Evolutionary conservation across 345 rosid genomes (phyloP).

Genomic region (Excoecaria cochinchinensis): DNA sequence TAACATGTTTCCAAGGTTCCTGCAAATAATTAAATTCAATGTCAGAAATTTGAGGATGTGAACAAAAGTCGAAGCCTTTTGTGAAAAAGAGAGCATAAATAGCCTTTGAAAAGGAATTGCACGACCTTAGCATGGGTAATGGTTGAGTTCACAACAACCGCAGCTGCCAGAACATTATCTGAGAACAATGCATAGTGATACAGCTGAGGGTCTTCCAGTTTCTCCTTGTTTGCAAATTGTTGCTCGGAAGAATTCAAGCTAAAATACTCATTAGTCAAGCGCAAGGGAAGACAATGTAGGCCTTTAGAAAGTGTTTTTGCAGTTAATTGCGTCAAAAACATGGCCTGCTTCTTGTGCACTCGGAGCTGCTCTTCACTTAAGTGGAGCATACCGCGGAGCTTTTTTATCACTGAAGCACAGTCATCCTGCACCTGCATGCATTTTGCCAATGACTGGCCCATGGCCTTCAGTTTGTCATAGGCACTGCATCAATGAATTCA

Average conservation of each 20-base stretch:
- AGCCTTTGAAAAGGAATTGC: not conserved
- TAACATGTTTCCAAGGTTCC: slow-evolving; percentile 83
- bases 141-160: slow-evolving; percentile 91
- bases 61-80: slow-evolving; percentile 5
- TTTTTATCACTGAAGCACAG: slow-evolving; percentile 74
- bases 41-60: slow-evolving; percentile 18
- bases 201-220: slow-evolving; percentile 62
- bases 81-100: slow-evolving; percentile 6
- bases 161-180: slow-evolving; percentile 83
- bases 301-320: slow-evolving; percentile 97
- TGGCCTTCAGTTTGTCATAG: slow-evolving; percentile 61
- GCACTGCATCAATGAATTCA: slow-evolving; percentile 45
- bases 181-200: slow-evolving; percentile 93
- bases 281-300: slow-evolving; percentile 94
- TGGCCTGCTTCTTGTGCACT: slow-evolving; percentile 85
- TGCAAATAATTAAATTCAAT: slow-evolving; percentile 38
- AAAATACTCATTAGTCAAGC: slow-evolving; percentile 78
- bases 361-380: slow-evolving; percentile 93
- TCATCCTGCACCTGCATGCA: slow-evolving; percentile 88
- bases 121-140: slow-evolving; percentile 75
- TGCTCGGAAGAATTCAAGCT: slow-evolving; percentile 57
- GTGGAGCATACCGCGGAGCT: slow-evolving; percentile 96
- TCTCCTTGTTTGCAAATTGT: slow-evolving; percentile 68
- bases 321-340: slow-evolving; percentile 92
- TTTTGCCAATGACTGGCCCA: slow-evolving; percentile 83